A percentile compares a stretch with the other conserved stretches of the same genome.
Evolutionary conservation across 352 stramenopile species (phyloP).

Genomic region (Phytophthora sp.): DNA sequence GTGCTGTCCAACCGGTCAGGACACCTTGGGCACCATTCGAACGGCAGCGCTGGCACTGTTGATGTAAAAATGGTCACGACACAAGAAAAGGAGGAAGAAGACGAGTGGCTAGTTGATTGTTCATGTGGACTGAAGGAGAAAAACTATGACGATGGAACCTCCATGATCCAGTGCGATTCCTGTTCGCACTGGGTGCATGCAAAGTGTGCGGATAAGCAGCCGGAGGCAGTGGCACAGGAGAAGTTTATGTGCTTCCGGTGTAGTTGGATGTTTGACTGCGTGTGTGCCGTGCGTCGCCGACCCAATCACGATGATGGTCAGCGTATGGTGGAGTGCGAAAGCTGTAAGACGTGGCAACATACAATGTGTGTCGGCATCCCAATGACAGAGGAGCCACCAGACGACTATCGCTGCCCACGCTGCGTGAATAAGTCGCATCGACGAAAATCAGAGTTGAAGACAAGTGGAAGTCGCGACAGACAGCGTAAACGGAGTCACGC

Average conservation of each 20-base stretch:
- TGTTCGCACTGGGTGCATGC: constrained; percentile 71
- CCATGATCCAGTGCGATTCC: constrained; percentile 71
- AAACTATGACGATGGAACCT: constrained; percentile 66
- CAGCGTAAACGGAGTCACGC: constrained; percentile 22
- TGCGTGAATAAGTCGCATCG: constrained; percentile 46
- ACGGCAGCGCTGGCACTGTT: constrained; percentile 10
- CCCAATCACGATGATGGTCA: constrained; percentile 74
- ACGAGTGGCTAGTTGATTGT: constrained; percentile 70
- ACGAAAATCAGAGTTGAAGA: constrained; percentile 23
- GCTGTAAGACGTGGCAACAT: constrained; percentile 79
- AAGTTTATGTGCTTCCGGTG: constrained; percentile 70
- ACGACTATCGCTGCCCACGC: constrained; percentile 60
- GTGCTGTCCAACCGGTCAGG: constrained; percentile 10
- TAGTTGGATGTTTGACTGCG: constrained; percentile 76
- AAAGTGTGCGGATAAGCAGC: constrained; percentile 50
- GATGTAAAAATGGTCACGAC: constrained; percentile 7
- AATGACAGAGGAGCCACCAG: constrained; percentile 50
- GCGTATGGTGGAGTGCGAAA: constrained; percentile 79
- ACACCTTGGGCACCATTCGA: constrained; percentile 8
- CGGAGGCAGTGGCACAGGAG: constrained; percentile 46
- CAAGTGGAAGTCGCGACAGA: constrained; percentile 22
- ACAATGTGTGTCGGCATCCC: constrained; percentile 67
- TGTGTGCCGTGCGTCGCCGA: constrained; percentile 52
- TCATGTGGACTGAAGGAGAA: constrained; percentile 54
- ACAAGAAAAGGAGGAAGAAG: constrained; percentile 26